phyloP scores from a whole-genome alignment of 176 grass and related monocot genomes.

The Neostapfia colusana region DNA sequence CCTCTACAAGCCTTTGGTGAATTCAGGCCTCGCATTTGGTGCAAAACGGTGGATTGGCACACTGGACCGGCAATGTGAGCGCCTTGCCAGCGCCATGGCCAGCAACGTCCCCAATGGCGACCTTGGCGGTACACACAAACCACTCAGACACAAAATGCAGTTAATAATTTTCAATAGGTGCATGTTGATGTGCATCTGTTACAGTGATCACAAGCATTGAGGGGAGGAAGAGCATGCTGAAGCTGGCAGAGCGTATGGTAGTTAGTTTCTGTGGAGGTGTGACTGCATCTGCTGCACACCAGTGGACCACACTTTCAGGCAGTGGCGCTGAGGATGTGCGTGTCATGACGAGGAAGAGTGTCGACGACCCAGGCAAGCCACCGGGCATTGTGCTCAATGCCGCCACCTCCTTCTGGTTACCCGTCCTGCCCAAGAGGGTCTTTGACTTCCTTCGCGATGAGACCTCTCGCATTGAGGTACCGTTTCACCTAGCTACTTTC shows the following conservation, averaged over 20 bases:
- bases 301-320: slow-evolving; percentile 88
- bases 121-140: slow-evolving; percentile 21
- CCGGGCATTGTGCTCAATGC: slow-evolving; percentile 95
- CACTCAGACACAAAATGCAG: background rate
- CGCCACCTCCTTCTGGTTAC: slow-evolving; percentile 91
- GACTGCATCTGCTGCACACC: slow-evolving; percentile 75
- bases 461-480: slow-evolving; percentile 72
- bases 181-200: background rate
- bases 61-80: slow-evolving; percentile 82
- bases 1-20: slow-evolving; percentile 92
- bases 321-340: slow-evolving; percentile 85
- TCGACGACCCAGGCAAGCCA: slow-evolving; percentile 79
- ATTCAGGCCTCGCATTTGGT: slow-evolving; percentile 86
- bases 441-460: slow-evolving; percentile 90
- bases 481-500: background rate
- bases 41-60: slow-evolving; percentile 80
- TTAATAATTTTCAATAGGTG: background rate
- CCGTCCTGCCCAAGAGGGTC: slow-evolving; percentile 63
- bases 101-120: slow-evolving; percentile 73
- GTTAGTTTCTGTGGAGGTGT: slow-evolving; percentile 89
- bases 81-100: slow-evolving; percentile 84
- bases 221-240: slow-evolving; percentile 93
- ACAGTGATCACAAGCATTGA: slow-evolving; percentile 87
- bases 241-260: slow-evolving; percentile 94
- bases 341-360: slow-evolving; percentile 90